A percentile compares a stretch with the other conserved stretches of the same genome.
These are phyloP conservation scores for Aspergillus transmontanensis DNA, from an alignment of 2,329 filamentous ascomycete genomes.

Conservation along the genomic window DNA sequence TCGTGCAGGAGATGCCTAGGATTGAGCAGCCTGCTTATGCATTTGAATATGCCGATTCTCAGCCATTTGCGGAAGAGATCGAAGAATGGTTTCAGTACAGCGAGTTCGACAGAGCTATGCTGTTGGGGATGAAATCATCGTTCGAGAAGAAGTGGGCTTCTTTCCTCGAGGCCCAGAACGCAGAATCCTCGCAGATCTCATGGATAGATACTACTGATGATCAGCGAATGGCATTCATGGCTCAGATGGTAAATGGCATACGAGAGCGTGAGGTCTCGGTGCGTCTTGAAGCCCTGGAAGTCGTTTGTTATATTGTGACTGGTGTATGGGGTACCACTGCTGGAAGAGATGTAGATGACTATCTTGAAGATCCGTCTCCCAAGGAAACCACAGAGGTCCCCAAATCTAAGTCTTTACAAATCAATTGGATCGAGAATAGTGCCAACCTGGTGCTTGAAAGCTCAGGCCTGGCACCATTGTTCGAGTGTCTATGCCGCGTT, in stretches of 20 bases:
- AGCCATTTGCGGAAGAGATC: slow-evolving; percentile 79
- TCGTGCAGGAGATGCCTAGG: slow-evolving; percentile 73
- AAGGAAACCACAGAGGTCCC: slow-evolving; percentile 43
- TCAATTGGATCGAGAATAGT: slow-evolving; percentile 50
- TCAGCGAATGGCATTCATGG: slow-evolving; percentile 46
- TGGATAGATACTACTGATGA: slow-evolving; percentile 70
- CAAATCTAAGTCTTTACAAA: slow-evolving; percentile 52
- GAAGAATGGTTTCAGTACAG: slow-evolving; percentile 98
- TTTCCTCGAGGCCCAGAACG: slow-evolving; percentile 43
- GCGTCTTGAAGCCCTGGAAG: slow-evolving; percentile 50
- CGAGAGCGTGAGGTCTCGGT: slow-evolving; percentile 41
- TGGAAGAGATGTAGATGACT: slow-evolving; percentile 42
- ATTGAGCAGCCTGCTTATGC: slow-evolving; percentile 76
- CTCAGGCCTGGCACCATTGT: slow-evolving; percentile 38
- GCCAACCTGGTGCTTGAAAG: slow-evolving; percentile 41
- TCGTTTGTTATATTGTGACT: slow-evolving; percentile 58
- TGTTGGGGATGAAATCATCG: slow-evolving; percentile 72
- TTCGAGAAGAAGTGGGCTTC: slow-evolving; percentile 77
- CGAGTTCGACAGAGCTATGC: slow-evolving; percentile 78
- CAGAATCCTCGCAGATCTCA: slow-evolving; percentile 46
- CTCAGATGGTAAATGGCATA: slow-evolving; percentile 39
- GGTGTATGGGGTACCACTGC: slow-evolving; percentile 73
- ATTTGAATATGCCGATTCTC: slow-evolving; percentile 76
- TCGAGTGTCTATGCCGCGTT: slow-evolving; percentile 39
- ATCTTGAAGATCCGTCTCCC: slow-evolving; percentile 34